Conservation (phyloP, 306 rosid genomes). For the Lupinus albus region DNA sequence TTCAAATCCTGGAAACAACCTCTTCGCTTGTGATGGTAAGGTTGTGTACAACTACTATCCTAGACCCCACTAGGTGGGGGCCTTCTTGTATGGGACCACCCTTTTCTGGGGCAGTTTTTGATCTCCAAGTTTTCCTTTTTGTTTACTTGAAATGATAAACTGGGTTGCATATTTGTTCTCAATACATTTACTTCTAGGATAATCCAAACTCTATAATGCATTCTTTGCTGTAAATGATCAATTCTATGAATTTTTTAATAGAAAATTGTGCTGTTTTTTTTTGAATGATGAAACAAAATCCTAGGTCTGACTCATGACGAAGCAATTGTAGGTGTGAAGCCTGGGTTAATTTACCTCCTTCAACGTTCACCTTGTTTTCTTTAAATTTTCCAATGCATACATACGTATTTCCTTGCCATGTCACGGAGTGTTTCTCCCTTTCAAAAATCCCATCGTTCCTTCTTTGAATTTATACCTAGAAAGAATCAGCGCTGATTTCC, state of each 20-base stretch:
- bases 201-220: constrained; percentile 9
- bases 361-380: neutral
- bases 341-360: constrained; percentile 3
- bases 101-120: neutral
- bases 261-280: neutral
- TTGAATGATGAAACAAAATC: constrained; percentile 24
- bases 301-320: constrained; percentile 12
- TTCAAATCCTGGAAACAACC: too few species aligned
- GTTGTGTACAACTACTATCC: too few species aligned
- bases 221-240: neutral
- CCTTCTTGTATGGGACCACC: too few species aligned
- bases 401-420: constrained; percentile 20
- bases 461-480: constrained; percentile 1
- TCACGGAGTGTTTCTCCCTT: neutral
- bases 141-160: constrained; percentile 9
- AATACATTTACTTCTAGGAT: constrained; percentile 21
- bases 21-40: too few species aligned
- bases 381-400: constrained; percentile 4
- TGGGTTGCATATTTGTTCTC: constrained; percentile 1
- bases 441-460: neutral
- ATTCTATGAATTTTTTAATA: too few species aligned
- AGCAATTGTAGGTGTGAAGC: constrained; percentile 21
- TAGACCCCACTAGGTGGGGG: too few species aligned
- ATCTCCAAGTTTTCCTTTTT: constrained; percentile 26
- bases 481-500: neutral